Conservation (phyloP, 179 eudicot species). For the Actinidia polygama region DNA sequence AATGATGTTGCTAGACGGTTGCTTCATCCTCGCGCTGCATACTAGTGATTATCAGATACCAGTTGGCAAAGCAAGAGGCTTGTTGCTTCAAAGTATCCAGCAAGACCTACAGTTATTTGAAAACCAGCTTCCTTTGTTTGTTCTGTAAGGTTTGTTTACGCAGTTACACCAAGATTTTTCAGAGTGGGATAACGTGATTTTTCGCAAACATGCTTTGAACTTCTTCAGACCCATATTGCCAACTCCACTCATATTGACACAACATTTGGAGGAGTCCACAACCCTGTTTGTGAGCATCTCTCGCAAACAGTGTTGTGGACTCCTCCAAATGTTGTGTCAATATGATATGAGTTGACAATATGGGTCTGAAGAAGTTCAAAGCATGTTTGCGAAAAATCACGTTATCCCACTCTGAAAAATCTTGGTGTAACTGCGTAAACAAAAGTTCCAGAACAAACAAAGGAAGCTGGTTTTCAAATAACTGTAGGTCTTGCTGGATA, state of each 20-base stretch:
- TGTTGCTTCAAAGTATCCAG: not conserved
- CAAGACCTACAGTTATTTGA: not conserved
- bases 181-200: too few species aligned
- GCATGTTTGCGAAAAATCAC: not conserved
- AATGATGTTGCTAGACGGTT: slow-evolving; percentile 3
- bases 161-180: too few species aligned
- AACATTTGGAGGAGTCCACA: too few species aligned
- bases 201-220: not conserved
- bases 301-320: too few species aligned
- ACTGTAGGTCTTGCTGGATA: not conserved
- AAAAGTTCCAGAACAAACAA: not conserved
- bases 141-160: not conserved
- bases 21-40: not conserved
- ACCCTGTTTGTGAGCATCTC: too few species aligned
- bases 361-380: not conserved
- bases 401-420: too few species aligned
- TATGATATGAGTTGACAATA: not conserved
- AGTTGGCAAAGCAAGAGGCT: not conserved
- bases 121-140: not conserved
- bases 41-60: too few species aligned
- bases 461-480: slow-evolving; percentile 4
- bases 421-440: not conserved
- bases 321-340: too few species aligned
- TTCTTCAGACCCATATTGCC: not conserved
- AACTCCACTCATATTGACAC: not conserved